Evolutionary conservation across 176 grass and related monocot genomes (phyloP), one percentile per base, ranked within the genome.

Genomic region (Paspalum vaginatum): DNA sequence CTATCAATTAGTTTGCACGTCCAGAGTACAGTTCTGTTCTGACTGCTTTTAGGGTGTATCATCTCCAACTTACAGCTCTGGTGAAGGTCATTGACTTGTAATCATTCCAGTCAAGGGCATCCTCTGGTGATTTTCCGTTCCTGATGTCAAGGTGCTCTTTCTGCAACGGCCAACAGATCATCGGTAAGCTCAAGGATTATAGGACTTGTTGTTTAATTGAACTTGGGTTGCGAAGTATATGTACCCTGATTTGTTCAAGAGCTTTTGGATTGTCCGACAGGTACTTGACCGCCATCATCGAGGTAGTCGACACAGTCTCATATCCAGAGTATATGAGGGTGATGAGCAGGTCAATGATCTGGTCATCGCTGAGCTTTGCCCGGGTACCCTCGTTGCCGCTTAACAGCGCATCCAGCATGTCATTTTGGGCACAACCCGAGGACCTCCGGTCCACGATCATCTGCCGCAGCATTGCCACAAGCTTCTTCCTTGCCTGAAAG

Each of bases 251-350:
- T 70, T 95, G 86, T 76, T 93, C 66, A 20, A 98, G 86, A 79
- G 89, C 92, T 75, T 70, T 93, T 0, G 92, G 90, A 65, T 93
- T 91, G 37, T 95, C 92, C 0, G 84, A 92, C 27, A 98, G 88
- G 75, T 98, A 98, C 75, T 98, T 98, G 5, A 98, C 84, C 1
- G 90, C 96, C 96, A 98, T 98, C 96, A 98, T 98, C 8, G 92
- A 87, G 56, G 92, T 98, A 4, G 96, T 98, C 0, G 96, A 98
- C 65, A 98, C 91, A 0, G 96, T 98, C 47, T 98, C 96, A 27
- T 98, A 98, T 16, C 96, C 96, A 46, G 96, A 98, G 84, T 98
- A 98, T 82, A 98, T 83, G 11, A 98, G 81, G 38, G 96, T 88
- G 68, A 98, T 91, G 83, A 98, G 87, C 74, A 95, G 62, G 69